Evolutionary conservation across 2,329 filamentous ascomycete genomes (phyloP), one percentile per base, ranked within the genome.

Genomic region (Gliomastix tumulicola): DNA sequence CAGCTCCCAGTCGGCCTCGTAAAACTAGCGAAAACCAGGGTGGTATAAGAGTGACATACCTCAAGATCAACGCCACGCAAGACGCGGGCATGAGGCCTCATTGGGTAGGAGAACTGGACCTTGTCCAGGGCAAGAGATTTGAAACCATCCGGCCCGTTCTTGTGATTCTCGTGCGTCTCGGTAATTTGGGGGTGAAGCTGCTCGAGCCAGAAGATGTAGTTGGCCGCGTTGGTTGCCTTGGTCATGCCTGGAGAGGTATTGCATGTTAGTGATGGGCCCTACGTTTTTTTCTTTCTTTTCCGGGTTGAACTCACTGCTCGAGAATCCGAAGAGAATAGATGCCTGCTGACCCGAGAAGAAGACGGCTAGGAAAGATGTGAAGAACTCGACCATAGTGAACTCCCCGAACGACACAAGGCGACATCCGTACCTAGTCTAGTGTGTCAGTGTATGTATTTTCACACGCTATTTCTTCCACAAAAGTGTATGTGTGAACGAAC

Each of bases 81-180:
- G 47, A 56, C 47, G 38, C 49, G 42, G 10, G 44, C 41, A 47
- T 53, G 33, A 6, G 87, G 85, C 2, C 92, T 78, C 1, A 88
- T 94, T 0, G 90, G 89, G 53, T 97, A 98, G 30, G 88, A 78
- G 73, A 97, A 97, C 56, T 95, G 88, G 3, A 97, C 88, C 46
- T 94, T 81, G 16, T 84, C 79, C 66, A 98, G 88, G 44, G 97
- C 76, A 12, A 72, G 37, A 20, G 38, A 5, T 36, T 40, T 3
- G 41, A 27, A 13, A 30, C 34, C 40, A 16, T 32, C 13, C 2
- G 49, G 51, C 2, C 45, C 44, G 5, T 39, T 38, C 27, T 47
- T 33, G 17, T 41, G 30, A 39, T 57, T 55, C 32, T 49, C 40
- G 13, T 44, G 42, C 5, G 44, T 55, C 37, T 59, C 53, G 15